Conservation (phyloP, 2,329 filamentous ascomycete species). For the Rutstroemia sp. region DNA sequence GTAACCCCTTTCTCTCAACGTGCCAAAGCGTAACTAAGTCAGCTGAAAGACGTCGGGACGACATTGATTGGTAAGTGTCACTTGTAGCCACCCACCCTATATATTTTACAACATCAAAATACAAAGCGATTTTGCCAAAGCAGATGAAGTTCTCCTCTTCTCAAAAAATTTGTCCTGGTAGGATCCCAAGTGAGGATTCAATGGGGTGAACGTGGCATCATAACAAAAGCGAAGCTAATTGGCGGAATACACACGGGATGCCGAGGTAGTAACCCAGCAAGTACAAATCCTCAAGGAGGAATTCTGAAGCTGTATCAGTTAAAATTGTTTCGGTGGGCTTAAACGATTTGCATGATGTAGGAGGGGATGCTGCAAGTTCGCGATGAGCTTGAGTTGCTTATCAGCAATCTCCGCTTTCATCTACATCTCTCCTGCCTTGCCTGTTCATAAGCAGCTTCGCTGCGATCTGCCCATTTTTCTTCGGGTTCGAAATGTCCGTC, state of each 20-base stretch:
- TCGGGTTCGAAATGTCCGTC: conserved; percentile 10
- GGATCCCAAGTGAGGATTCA: not conserved
- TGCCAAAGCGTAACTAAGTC: not conserved
- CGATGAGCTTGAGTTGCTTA: not conserved
- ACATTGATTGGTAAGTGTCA: too few relatives aligned
- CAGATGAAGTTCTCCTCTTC: not conserved
- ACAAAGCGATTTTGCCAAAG: too few relatives aligned
- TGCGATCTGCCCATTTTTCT: conserved; percentile 11
- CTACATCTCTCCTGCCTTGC: not conserved
- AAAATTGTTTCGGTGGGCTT: too few relatives aligned
- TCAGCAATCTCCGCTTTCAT: conserved; percentile 8
- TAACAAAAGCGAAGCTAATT: not conserved
- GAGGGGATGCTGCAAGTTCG: too few relatives aligned
- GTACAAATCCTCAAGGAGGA: too few relatives aligned
- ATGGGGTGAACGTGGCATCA: not conserved
- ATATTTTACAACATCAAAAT: too few relatives aligned
- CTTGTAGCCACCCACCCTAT: too few relatives aligned
- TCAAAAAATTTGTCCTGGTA: not conserved
- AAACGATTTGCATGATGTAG: too few relatives aligned
- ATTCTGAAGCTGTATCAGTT: too few relatives aligned
- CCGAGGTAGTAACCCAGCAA: not conserved
- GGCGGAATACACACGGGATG: not conserved
- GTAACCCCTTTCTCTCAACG: not conserved
- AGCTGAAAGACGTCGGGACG: too few relatives aligned
- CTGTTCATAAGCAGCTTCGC: conserved; percentile 12